Conservation (phyloP, 148 eudicot species). For the Camellia sinensis region DNA sequence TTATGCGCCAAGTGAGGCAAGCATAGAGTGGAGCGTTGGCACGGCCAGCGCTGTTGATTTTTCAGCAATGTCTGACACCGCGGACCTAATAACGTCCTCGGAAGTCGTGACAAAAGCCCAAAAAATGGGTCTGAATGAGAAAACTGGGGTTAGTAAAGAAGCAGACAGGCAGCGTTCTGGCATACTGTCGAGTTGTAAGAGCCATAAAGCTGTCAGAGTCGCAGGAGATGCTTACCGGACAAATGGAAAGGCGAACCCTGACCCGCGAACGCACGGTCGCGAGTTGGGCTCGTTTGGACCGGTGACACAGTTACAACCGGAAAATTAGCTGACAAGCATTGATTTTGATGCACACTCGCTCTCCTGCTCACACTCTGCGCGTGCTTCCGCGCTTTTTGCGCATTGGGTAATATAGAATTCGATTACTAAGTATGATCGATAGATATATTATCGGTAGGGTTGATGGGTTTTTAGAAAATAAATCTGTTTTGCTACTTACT, state of each 20-base stretch:
- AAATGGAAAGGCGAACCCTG: conserved; percentile 6
- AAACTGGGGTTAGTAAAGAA: conserved; percentile 10
- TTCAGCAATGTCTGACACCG: conserved; percentile 44
- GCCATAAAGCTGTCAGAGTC: conserved; percentile 63
- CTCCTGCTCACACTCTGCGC: conserved; percentile 19
- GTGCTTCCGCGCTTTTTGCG: conserved; percentile 28
- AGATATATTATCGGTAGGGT: background rate
- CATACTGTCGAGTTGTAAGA: conserved; percentile 58
- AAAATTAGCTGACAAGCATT: conserved; percentile 30
- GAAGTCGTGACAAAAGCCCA: background rate
- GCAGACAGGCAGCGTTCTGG: conserved; percentile 27
- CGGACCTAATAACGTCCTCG: conserved; percentile 28
- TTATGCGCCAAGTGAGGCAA: conserved; percentile 79
- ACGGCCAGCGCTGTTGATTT: conserved; percentile 73
- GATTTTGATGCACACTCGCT: conserved; percentile 17
- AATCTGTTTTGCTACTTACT: too few species aligned
- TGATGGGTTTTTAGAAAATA: background rate
- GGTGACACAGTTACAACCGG: conserved; percentile 33
- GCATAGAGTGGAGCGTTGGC: conserved; percentile 80
- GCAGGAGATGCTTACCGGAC: conserved; percentile 42
- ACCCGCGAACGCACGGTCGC: conserved; percentile 6
- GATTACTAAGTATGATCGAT: background rate
- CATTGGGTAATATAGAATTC: conserved; percentile 7
- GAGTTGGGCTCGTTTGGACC: too few species aligned
- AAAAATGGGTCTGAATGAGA: conserved; percentile 12